Conservation (phyloP, 2,329 filamentous ascomycete genomes). For the Rhynchosporium graminicola region DNA sequence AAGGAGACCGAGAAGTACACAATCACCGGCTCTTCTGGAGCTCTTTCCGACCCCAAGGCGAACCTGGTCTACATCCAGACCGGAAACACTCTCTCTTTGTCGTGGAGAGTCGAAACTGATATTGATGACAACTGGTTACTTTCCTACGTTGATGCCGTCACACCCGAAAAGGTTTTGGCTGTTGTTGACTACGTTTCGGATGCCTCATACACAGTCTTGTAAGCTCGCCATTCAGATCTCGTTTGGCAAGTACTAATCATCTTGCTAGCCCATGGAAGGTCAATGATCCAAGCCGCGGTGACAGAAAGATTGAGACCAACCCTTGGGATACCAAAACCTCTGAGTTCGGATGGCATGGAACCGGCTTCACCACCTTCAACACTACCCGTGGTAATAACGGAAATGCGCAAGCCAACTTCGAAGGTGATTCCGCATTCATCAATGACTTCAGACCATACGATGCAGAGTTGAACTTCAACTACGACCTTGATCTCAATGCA, state of each 20-base stretch:
- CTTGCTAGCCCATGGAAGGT: constrained; percentile 6
- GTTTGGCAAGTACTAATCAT: not conserved
- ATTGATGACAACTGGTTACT: constrained; percentile 17
- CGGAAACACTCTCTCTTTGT: constrained; percentile 3
- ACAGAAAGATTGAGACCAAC: constrained; percentile 4
- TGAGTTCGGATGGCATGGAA: constrained; percentile 13
- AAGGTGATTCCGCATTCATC: constrained; percentile 5
- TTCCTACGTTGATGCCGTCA: constrained; percentile 14
- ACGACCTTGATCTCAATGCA: constrained; percentile 8
- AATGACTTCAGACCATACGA: constrained; percentile 11
- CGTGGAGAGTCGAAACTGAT: constrained; percentile 17
- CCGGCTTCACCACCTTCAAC: constrained; percentile 4
- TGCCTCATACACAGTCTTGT: constrained; percentile 15
- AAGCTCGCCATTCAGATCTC: not conserved
- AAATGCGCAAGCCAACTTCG: constrained; percentile 15
- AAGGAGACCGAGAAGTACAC: constrained; percentile 2
- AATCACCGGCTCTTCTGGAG: constrained; percentile 14
- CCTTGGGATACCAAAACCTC: constrained; percentile 10
- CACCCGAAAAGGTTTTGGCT: constrained; percentile 6
- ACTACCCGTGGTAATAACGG: constrained; percentile 15
- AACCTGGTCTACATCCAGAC: constrained; percentile 12
- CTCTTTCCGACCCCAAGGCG: constrained; percentile 11
- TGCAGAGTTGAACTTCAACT: constrained; percentile 6
- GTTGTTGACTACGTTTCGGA: constrained; percentile 18
- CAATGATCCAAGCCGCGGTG: constrained; percentile 5